phyloP scores from a whole-genome alignment of 2,329 filamentous ascomycete species.

The Ceratocystis albifundus region DNA sequence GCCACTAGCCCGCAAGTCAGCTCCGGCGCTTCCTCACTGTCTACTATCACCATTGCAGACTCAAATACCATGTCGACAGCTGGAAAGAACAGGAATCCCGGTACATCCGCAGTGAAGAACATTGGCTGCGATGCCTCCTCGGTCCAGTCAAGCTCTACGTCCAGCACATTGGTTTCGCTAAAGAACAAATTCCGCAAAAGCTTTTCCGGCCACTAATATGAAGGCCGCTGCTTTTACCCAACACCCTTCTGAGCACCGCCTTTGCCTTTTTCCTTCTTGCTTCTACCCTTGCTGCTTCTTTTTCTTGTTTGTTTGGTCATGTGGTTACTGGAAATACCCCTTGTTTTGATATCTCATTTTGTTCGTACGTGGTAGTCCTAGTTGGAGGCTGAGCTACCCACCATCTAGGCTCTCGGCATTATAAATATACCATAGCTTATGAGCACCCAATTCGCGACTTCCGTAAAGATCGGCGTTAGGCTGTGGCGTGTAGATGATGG shows the following conservation, averaged over 20 bases:
- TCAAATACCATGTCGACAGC: neutral
- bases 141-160: neutral
- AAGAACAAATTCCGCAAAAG: constrained; percentile 22
- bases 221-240: neutral
- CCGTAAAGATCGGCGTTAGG: neutral
- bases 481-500: neutral
- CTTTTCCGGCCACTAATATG: constrained; percentile 14
- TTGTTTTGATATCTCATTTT: constrained; percentile 7
- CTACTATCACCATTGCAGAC: neutral
- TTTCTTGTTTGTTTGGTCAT: neutral
- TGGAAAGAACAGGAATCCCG: constrained; percentile 14
- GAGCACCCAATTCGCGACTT: neutral
- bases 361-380: constrained; percentile 1
- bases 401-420: neutral
- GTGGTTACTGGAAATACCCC: neutral
- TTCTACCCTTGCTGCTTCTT: neutral
- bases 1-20: neutral
- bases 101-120: neutral
- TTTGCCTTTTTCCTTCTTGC: neutral
- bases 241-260: no score
- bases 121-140: neutral
- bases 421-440: neutral
- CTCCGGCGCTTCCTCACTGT: neutral
- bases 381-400: neutral
- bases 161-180: neutral